Conservation (phyloP, 2,329 filamentous ascomycete species). For the Periconia macrospinosa region DNA sequence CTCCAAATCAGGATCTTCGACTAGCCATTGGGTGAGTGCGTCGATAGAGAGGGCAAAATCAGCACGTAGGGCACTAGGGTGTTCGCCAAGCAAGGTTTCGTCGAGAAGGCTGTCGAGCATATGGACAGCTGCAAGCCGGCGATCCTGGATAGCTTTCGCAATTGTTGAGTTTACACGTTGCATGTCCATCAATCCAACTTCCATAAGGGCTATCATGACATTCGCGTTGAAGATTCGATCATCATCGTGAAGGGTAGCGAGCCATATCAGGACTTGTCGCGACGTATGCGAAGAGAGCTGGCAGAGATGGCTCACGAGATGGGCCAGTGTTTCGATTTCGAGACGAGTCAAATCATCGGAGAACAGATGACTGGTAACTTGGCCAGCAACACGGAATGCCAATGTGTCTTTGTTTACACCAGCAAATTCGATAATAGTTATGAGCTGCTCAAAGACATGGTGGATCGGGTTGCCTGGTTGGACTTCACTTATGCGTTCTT, state of each 20-base stretch:
- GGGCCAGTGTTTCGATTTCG: conserved; percentile 65
- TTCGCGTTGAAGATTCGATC: conserved; percentile 63
- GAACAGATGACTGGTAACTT: conserved; percentile 60
- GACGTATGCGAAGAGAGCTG: conserved; percentile 61
- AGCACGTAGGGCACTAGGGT: conserved; percentile 75
- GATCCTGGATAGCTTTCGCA: conserved; percentile 70
- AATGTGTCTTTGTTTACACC: conserved; percentile 58
- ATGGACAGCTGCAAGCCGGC: conserved; percentile 72
- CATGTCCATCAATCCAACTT: conserved; percentile 62
- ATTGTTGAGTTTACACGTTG: conserved; percentile 64
- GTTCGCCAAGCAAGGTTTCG: conserved; percentile 74
- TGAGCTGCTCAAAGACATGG: conserved; percentile 60
- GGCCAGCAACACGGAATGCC: conserved; percentile 58
- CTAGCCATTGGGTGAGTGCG: conserved; percentile 78
- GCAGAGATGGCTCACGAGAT: conserved; percentile 64
- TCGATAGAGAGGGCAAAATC: conserved; percentile 85
- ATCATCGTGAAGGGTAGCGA: conserved; percentile 58
- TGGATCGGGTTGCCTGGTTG: conserved; percentile 58
- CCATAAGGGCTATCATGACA: conserved; percentile 63
- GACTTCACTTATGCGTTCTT: conserved; percentile 62
- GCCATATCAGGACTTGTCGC: conserved; percentile 55
- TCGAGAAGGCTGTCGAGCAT: conserved; percentile 81
- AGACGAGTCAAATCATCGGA: conserved; percentile 57
- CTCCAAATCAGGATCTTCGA: conserved; percentile 68
- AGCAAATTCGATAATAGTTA: conserved; percentile 57